These are phyloP conservation scores for Mollisiaceae sp. DNA, from an alignment of 2,329 filamentous ascomycete species.

Conservation along the genomic window DNA sequence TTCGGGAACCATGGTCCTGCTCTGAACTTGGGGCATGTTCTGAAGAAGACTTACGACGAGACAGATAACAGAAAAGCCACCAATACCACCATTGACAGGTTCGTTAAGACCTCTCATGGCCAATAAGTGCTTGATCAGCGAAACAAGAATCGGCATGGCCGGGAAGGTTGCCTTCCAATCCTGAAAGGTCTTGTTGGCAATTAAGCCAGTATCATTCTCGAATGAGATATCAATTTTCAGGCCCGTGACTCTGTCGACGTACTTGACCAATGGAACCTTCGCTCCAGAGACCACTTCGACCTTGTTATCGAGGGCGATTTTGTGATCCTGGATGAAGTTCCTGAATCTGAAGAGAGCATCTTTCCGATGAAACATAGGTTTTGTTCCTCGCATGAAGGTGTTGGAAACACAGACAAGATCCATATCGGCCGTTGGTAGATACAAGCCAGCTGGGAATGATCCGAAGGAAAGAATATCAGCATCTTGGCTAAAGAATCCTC, in stretches of 20 bases:
- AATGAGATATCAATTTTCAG: slow-evolving; percentile 93
- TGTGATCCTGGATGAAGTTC: slow-evolving; percentile 59
- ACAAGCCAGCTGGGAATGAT: slow-evolving; percentile 86
- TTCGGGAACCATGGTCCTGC: slow-evolving; percentile 60
- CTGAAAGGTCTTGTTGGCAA: slow-evolving; percentile 80
- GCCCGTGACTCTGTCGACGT: slow-evolving; percentile 76
- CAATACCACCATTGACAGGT: slow-evolving; percentile 87
- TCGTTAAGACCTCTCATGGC: slow-evolving; percentile 91
- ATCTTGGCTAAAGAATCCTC: slow-evolving; percentile 56
- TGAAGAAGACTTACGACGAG: slow-evolving; percentile 89
- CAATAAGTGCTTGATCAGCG: slow-evolving; percentile 90
- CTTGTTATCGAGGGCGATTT: slow-evolving; percentile 61
- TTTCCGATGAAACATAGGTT: slow-evolving; percentile 48
- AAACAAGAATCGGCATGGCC: slow-evolving; percentile 83
- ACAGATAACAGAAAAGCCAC: slow-evolving; percentile 93
- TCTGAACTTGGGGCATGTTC: slow-evolving; percentile 73
- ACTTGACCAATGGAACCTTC: slow-evolving; percentile 92
- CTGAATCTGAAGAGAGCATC: slow-evolving; percentile 63
- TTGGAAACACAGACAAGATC: slow-evolving; percentile 81
- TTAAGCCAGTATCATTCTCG: slow-evolving; percentile 83
- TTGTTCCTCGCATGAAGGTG: slow-evolving; percentile 59
- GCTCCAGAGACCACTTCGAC: slow-evolving; percentile 75
- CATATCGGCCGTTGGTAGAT: slow-evolving; percentile 85
- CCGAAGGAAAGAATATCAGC: slow-evolving; percentile 79
- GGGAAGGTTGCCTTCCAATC: slow-evolving; percentile 81